phyloP scores from a whole-genome alignment of 2,329 filamentous ascomycete species.

The Cadophora sp. region DNA sequence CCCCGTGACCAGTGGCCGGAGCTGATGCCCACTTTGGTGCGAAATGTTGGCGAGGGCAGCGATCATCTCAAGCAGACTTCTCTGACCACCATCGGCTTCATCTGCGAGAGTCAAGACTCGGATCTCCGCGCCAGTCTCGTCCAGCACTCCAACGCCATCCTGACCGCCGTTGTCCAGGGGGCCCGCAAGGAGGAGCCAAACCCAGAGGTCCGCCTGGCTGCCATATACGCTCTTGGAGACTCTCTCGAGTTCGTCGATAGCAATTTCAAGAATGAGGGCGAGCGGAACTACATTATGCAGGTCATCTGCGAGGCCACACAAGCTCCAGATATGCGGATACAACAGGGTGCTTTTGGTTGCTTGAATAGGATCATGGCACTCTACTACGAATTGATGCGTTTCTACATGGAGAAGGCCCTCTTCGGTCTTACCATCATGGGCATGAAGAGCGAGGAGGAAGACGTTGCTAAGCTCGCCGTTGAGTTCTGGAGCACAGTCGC shows the following conservation, averaged over 20 bases:
- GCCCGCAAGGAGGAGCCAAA: slow-evolving; percentile 96
- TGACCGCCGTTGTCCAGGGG: slow-evolving; percentile 97
- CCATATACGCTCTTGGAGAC: slow-evolving; percentile 92
- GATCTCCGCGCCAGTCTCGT: slow-evolving; percentile 83
- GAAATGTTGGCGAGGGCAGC: slow-evolving; percentile 87
- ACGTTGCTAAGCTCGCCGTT: slow-evolving; percentile 96
- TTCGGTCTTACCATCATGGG: slow-evolving; percentile 97
- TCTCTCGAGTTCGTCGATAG: slow-evolving; percentile 97
- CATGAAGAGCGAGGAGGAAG: slow-evolving; percentile 98
- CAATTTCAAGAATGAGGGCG: slow-evolving; percentile 99
- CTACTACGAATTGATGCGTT: slow-evolving; percentile 99
- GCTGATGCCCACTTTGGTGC: slow-evolving; percentile 86
- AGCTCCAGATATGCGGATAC: slow-evolving; percentile 86
- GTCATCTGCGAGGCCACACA: slow-evolving; percentile 99
- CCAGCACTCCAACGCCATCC: slow-evolving; percentile 93
- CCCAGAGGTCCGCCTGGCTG: slow-evolving; percentile 86
- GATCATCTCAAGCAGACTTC: slow-evolving; percentile 94
- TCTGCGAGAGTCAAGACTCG: slow-evolving; percentile 92
- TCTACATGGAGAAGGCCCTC: slow-evolving; percentile 99
- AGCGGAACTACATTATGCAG: slow-evolving; percentile 99
- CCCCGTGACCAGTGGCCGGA: slow-evolving; percentile 93
- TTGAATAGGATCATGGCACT: slow-evolving; percentile 98
- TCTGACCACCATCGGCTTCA: slow-evolving; percentile 95
- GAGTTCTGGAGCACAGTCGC: slow-evolving; percentile 99
- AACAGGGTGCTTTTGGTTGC: slow-evolving; percentile 95